These are phyloP conservation scores for Claviceps spartinae DNA, from an alignment of 2,329 filamentous ascomycete species.

Conservation along the genomic window DNA sequence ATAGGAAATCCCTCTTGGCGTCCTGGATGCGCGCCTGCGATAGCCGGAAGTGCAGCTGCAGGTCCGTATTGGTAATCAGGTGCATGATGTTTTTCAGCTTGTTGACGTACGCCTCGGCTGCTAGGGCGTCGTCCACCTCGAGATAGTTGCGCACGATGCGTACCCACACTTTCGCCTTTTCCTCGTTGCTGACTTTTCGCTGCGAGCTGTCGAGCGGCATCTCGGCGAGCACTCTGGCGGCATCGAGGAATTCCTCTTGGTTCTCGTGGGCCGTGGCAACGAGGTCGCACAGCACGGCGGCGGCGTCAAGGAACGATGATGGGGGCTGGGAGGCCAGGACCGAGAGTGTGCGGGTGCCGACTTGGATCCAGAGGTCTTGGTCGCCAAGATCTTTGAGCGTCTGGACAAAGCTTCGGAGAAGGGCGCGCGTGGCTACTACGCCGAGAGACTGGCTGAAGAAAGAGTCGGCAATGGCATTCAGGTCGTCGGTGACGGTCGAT, in stretches of 20 bases:
- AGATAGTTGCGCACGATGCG: constrained; percentile 89
- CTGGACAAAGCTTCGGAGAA: constrained; percentile 53
- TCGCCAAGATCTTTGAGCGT: constrained; percentile 48
- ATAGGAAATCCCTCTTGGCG: constrained; percentile 76
- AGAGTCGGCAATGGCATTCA: constrained; percentile 53
- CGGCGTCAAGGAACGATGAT: constrained; percentile 69
- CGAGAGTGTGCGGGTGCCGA: constrained; percentile 59
- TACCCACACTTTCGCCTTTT: constrained; percentile 78
- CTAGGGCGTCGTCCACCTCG: constrained; percentile 80
- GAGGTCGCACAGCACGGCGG: constrained; percentile 63
- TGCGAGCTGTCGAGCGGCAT: constrained; percentile 86
- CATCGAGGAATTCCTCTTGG: constrained; percentile 66
- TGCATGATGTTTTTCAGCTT: constrained; percentile 89
- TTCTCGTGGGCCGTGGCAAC: constrained; percentile 73
- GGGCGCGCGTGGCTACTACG: constrained; percentile 59
- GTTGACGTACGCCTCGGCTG: constrained; percentile 79
- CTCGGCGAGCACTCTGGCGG: constrained; percentile 64
- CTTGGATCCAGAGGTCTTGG: constrained; percentile 56
- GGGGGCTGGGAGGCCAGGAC: constrained; percentile 47
- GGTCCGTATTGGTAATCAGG: constrained; percentile 57
- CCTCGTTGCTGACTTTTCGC: constrained; percentile 66
- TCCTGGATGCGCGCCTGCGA: constrained; percentile 89
- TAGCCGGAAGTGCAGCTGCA: constrained; percentile 76
- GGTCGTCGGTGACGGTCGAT: constrained; percentile 33
- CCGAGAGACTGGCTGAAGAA: constrained; percentile 57